phyloP scores from a whole-genome alignment of 495 filamentous ascomycete species.

The Penicillium daleae region DNA sequence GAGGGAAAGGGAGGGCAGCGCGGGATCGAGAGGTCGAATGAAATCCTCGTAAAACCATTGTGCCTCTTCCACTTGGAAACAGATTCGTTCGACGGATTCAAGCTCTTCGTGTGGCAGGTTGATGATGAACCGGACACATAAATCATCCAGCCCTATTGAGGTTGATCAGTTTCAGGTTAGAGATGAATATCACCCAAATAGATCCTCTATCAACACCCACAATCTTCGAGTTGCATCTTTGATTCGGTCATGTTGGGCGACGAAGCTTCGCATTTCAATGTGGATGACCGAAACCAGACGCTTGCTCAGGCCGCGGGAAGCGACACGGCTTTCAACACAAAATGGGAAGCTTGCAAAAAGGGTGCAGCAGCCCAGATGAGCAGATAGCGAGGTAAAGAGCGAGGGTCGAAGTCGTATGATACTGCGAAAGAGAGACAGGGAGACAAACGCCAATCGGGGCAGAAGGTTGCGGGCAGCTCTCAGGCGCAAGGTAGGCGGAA shows the following conservation, averaged over 20 bases:
- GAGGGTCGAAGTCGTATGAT: not conserved
- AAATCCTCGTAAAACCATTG: conserved; percentile 99
- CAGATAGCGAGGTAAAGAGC: not conserved
- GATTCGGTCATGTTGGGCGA: conserved; percentile 68
- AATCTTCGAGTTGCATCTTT: conserved; percentile 88
- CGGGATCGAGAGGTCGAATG: conserved; percentile 85
- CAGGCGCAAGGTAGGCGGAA: conserved; percentile 14
- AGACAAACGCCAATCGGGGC: conserved; percentile 19
- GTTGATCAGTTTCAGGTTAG: conserved; percentile 15
- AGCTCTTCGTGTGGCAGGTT: conserved; percentile 92
- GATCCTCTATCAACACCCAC: conserved; percentile 53
- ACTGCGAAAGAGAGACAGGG: conserved; percentile 6
- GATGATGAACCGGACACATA: conserved; percentile 94
- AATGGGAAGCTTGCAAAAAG: conserved; percentile 37
- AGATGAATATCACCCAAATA: conserved; percentile 6
- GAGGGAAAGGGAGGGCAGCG: conserved; percentile 80
- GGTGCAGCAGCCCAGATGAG: conserved; percentile 37
- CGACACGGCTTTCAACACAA: conserved; percentile 29
- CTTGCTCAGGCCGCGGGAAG: conserved; percentile 23
- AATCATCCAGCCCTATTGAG: conserved; percentile 83
- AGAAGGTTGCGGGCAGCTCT: conserved; percentile 4
- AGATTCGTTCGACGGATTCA: conserved; percentile 85
- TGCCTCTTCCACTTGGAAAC: conserved; percentile 97
- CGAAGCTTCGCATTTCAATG: conserved; percentile 50
- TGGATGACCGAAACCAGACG: conserved; percentile 31